Conservation (phyloP, 2,329 filamentous ascomycete genomes). For the Arachnomyces sp. region DNA sequence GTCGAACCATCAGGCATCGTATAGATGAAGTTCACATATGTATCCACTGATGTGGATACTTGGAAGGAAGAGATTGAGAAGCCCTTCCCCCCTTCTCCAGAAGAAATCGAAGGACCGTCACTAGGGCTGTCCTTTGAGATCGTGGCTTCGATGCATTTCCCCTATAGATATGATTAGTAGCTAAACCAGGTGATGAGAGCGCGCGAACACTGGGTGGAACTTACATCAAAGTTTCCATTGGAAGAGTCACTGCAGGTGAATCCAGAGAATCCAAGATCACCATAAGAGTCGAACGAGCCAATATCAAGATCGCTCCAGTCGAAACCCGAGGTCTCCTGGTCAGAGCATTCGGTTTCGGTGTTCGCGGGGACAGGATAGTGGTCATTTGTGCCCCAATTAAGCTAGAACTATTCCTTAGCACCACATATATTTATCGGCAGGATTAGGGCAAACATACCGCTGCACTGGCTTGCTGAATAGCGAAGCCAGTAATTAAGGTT, state of each 20-base stretch:
- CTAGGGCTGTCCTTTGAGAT: conserved; percentile 31
- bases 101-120: conserved; percentile 54
- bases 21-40: conserved; percentile 78
- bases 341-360: conserved; percentile 68
- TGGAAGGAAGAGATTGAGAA: conserved; percentile 74
- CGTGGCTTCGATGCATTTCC: conserved; percentile 56
- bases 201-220: neutral
- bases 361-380: conserved; percentile 62
- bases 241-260: conserved; percentile 59
- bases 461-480: conserved; percentile 19
- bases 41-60: conserved; percentile 65
- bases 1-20: conserved; percentile 71
- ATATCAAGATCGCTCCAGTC: conserved; percentile 58
- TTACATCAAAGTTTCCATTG: conserved; percentile 15
- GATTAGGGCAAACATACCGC: conserved; percentile 12
- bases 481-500: conserved; percentile 14
- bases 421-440: neutral
- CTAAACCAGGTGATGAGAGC: conserved; percentile 29
- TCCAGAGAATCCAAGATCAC: conserved; percentile 65
- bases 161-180: conserved; percentile 40
- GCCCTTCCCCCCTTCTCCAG: conserved; percentile 43
- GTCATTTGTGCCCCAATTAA: conserved; percentile 44
- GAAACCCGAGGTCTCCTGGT: conserved; percentile 63
- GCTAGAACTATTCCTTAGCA: conserved; percentile 4
- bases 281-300: conserved; percentile 59